A percentile compares a stretch with the other conserved stretches of the same genome.
Conservation (phyloP, 257 asterid genomes). For the Petunia secreta region DNA sequence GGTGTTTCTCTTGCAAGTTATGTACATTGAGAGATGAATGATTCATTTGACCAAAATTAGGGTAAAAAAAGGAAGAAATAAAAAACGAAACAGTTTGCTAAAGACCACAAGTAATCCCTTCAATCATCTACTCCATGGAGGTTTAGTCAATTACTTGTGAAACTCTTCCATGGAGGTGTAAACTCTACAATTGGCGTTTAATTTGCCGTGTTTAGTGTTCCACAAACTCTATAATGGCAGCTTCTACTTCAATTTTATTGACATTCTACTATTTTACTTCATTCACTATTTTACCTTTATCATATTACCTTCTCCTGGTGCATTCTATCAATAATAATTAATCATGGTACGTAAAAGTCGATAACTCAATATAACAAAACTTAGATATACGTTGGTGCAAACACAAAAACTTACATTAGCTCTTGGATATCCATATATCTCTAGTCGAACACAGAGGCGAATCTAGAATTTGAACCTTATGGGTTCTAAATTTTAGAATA, state of each 20-base stretch:
- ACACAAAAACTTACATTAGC: too few species aligned
- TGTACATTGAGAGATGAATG: neutral
- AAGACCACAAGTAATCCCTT: conserved; percentile 14
- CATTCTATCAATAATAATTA: too few species aligned
- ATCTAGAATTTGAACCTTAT: too few species aligned
- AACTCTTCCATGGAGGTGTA: neutral
- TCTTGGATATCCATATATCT: too few species aligned
- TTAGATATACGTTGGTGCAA: neutral
- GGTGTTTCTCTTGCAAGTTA: neutral
- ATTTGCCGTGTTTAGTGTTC: conserved; percentile 17
- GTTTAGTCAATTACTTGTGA: conserved; percentile 21
- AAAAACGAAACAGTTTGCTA: neutral
- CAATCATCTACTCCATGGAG: neutral
- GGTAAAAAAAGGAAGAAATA: neutral
- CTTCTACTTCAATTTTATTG: conserved; percentile 13
- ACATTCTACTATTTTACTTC: neutral
- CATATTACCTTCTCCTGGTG: neutral
- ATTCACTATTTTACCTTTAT: neutral
- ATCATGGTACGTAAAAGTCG: neutral
- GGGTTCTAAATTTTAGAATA: too few species aligned
- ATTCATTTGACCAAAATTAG: neutral
- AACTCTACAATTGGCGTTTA: neutral
- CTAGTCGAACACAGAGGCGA: too few species aligned
- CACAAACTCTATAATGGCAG: neutral
- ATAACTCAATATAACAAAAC: neutral